These are phyloP conservation scores for Eucalyptus cloeziana DNA, from an alignment of 345 rosid species.

Conservation along the genomic window DNA sequence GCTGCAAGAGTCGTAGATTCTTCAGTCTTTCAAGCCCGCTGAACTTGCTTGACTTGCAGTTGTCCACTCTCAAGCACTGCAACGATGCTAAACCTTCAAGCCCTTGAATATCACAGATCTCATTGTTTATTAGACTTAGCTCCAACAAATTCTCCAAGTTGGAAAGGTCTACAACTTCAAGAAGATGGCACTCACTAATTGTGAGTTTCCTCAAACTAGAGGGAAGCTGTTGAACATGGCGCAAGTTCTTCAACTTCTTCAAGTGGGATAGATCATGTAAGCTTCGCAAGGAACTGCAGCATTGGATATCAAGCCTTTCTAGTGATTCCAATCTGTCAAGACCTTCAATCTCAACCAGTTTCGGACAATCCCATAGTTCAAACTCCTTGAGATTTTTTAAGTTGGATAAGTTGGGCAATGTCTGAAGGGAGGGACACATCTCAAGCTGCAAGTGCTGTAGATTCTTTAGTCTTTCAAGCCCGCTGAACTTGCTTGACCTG, in stretches of 20 bases:
- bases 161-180: no score
- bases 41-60: no score
- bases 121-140: no score
- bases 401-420: not conserved
- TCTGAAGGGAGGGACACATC: not conserved
- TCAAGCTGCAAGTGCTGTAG: fast-evolving
- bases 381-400: not conserved
- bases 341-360: not conserved
- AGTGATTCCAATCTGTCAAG: not conserved
- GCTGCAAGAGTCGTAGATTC: no score
- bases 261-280: not conserved
- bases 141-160: no score
- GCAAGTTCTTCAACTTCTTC: not conserved
- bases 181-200: no score
- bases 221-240: no score
- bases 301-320: fast-evolving
- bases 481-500: fast-evolving
- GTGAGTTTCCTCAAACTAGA: no score
- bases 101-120: no score
- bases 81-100: no score
- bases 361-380: fast-evolving
- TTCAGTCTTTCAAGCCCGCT: no score
- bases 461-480: not conserved
- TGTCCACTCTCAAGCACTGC: no score
- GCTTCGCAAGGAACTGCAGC: not conserved